A percentile compares a stretch with the other conserved stretches of the same genome.
Evolutionary conservation across 2,329 filamentous ascomycete species (phyloP).

Genomic region (Colletotrichum truncatum): DNA sequence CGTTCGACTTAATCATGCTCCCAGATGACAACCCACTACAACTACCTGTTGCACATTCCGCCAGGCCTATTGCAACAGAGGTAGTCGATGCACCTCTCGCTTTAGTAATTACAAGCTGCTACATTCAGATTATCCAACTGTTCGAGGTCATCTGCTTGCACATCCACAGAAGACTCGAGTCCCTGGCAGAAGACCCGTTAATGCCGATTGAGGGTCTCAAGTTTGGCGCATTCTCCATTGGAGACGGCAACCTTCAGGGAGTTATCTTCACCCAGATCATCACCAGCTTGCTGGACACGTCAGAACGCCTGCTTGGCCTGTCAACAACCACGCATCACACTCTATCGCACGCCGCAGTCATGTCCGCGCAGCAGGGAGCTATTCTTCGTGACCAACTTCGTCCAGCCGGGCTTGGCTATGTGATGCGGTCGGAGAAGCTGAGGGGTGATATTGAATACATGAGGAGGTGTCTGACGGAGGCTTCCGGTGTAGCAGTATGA

Average conservation of each 20-base stretch:
- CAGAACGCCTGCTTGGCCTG: not conserved
- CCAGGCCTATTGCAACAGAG: not conserved
- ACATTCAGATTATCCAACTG: conserved; percentile 36
- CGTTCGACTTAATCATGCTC: not conserved
- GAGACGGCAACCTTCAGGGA: conserved; percentile 38
- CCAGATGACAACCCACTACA: not conserved
- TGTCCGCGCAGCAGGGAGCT: not conserved
- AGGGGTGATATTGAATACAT: not conserved
- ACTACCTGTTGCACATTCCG: not conserved
- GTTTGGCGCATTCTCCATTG: conserved; percentile 36
- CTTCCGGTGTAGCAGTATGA: not conserved
- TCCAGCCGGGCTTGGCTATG: too few species aligned
- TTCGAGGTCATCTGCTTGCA: conserved; percentile 35
- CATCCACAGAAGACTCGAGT: conserved; percentile 32
- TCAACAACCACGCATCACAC: not conserved
- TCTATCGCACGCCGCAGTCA: not conserved
- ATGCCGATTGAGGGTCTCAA: conserved; percentile 33
- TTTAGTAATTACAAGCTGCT: conserved; percentile 41
- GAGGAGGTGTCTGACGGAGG: not conserved
- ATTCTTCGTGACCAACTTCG: not conserved
- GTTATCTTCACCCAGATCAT: conserved; percentile 39
- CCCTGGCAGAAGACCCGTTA: conserved; percentile 15
- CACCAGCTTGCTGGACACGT: not conserved
- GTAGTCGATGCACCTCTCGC: conserved; percentile 37
- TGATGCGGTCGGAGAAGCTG: not conserved